Conservation (phyloP, 148 eudicot genomes). For the Dianthus caryophyllus region DNA sequence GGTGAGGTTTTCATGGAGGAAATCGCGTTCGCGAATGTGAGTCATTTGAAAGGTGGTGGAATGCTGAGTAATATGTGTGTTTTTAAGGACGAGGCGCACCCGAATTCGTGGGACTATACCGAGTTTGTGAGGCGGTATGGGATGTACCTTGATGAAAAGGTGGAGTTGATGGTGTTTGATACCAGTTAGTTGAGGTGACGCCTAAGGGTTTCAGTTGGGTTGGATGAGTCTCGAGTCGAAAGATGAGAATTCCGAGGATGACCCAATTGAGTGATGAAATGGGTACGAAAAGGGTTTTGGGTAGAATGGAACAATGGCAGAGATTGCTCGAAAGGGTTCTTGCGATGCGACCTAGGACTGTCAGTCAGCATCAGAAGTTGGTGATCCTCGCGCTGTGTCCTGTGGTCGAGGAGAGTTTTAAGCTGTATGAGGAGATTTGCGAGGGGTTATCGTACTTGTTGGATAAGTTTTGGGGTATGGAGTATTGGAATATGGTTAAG, state of each 20-base stretch:
- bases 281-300: slow-evolving; percentile 37
- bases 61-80: slow-evolving; percentile 46
- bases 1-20: slow-evolving; percentile 33
- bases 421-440: slow-evolving; percentile 46
- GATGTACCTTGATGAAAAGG: slow-evolving; percentile 44
- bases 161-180: slow-evolving; percentile 27
- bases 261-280: slow-evolving; percentile 38
- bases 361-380: slow-evolving; percentile 32
- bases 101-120: slow-evolving; percentile 56
- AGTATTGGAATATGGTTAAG: slow-evolving; percentile 41
- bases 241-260: slow-evolving; percentile 16
- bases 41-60: neutral
- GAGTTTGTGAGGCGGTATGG: slow-evolving; percentile 53
- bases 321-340: slow-evolving; percentile 45
- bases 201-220: slow-evolving; percentile 22
- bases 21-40: slow-evolving; percentile 29
- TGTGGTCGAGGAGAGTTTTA: slow-evolving; percentile 55
- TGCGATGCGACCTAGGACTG: slow-evolving; percentile 39
- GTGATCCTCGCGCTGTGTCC: slow-evolving; percentile 44
- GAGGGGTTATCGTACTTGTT: slow-evolving; percentile 40
- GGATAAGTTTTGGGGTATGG: slow-evolving; percentile 47
- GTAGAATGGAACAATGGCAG: slow-evolving; percentile 40
- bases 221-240: slow-evolving; percentile 7
- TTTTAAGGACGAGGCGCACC: slow-evolving; percentile 48
- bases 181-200: slow-evolving; percentile 17